Evolutionary conservation across 2,329 filamentous ascomycete species (phyloP).

Genomic region (Alternaria brassicae): DNA sequence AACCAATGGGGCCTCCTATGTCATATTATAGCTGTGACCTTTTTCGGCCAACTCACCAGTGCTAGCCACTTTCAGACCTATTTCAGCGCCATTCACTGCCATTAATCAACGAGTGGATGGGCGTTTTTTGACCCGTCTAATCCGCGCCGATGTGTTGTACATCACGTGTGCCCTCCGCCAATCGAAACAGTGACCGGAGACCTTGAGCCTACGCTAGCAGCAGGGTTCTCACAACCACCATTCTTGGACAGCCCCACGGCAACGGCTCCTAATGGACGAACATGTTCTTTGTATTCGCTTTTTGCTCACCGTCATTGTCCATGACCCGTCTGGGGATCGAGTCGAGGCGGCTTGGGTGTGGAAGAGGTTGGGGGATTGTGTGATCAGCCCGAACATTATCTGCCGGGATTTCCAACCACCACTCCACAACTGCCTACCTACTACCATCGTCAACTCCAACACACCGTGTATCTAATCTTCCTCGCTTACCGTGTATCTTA

Average conservation of each 20-base stretch:
- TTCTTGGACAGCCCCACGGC: slow-evolving; percentile 1
- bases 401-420: background rate
- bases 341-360: background rate
- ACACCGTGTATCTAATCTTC: background rate
- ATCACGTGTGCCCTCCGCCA: slow-evolving; percentile 17
- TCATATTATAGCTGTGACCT: slow-evolving; percentile 16
- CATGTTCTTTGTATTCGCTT: slow-evolving; percentile 2
- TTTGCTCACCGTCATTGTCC: slow-evolving; percentile 1
- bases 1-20: slow-evolving; percentile 29
- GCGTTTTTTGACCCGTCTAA: slow-evolving; percentile 16
- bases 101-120: slow-evolving; percentile 24
- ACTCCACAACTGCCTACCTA: background rate
- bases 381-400: background rate
- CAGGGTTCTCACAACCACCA: slow-evolving; percentile 14
- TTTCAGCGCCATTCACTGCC: slow-evolving; percentile 13
- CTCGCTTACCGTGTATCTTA: background rate
- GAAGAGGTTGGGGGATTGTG: background rate
- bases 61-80: slow-evolving; percentile 24
- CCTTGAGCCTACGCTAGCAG: slow-evolving; percentile 7
- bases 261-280: slow-evolving; percentile 2
- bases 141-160: slow-evolving; percentile 27
- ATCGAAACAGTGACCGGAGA: slow-evolving; percentile 8
- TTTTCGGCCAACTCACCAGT: slow-evolving; percentile 27
- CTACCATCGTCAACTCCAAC: background rate
- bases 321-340: background rate